Conservation (phyloP, 148 eudicot species). For the Fagopyrum homotropicum region DNA sequence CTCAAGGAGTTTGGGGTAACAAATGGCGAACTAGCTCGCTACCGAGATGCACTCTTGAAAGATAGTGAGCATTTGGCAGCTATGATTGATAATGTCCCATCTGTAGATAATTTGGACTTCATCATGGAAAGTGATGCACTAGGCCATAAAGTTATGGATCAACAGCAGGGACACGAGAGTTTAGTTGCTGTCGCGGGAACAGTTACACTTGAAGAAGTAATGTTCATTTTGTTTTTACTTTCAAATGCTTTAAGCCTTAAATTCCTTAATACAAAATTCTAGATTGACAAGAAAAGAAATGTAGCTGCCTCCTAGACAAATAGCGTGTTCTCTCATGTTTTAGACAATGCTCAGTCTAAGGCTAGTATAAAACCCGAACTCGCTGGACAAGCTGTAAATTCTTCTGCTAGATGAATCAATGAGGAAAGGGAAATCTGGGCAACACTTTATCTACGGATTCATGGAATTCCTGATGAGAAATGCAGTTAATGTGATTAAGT, state of each 20-base stretch:
- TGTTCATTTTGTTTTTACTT: slow-evolving; percentile 3
- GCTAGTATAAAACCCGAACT: too few relatives aligned
- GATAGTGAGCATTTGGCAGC: slow-evolving; percentile 99
- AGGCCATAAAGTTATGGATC: slow-evolving; percentile 95
- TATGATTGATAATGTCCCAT: slow-evolving; percentile 93
- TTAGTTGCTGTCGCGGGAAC: slow-evolving; percentile 90
- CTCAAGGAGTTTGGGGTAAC: slow-evolving; percentile 98
- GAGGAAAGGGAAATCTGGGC: not conserved
- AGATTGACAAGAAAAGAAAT: not conserved
- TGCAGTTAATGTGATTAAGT: not conserved
- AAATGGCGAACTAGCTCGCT: slow-evolving; percentile 92
- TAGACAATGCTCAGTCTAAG: not conserved
- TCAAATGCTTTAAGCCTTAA: not conserved
- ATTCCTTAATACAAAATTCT: not conserved
- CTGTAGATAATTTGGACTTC: slow-evolving; percentile 92
- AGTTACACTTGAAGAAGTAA: slow-evolving; percentile 91
- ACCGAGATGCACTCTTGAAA: slow-evolving; percentile 85
- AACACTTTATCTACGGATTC: not conserved
- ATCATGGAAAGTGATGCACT: slow-evolving; percentile 98
- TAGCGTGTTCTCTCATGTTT: not conserved
- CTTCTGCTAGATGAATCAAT: not conserved
- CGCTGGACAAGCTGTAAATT: not conserved
- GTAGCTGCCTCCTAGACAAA: not conserved
- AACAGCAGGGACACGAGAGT: slow-evolving; percentile 88
- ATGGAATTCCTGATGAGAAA: not conserved